phyloP scores from a whole-genome alignment of 2,329 filamentous ascomycete species.

The Calonectria pteridis region DNA sequence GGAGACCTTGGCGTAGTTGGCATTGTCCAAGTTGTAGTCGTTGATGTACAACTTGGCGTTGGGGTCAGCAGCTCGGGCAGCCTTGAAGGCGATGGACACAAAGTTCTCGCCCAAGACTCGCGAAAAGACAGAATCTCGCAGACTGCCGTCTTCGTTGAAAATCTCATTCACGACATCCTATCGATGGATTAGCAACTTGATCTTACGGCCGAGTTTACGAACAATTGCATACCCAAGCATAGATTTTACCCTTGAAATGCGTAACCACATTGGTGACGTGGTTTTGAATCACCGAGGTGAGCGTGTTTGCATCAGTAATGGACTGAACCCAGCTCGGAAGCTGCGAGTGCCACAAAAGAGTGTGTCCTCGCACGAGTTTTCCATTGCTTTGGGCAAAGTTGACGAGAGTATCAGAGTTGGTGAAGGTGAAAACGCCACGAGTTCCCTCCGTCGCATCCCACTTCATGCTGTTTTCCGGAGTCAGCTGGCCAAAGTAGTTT shows the following conservation, averaged over 20 bases:
- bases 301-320: conserved; percentile 62
- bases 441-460: conserved; percentile 69
- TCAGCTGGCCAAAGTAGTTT: conserved; percentile 73
- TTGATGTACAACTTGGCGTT: conserved; percentile 81
- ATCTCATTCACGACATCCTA: conserved; percentile 75
- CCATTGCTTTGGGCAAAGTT: conserved; percentile 68
- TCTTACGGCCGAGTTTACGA: not conserved
- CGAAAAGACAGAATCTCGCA: conserved; percentile 74
- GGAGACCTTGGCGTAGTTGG: conserved; percentile 71
- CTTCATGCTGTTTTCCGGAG: conserved; percentile 79
- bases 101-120: conserved; percentile 78
- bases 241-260: conserved; percentile 73
- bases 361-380: conserved; percentile 74
- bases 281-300: conserved; percentile 69
- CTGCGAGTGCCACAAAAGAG: conserved; percentile 74
- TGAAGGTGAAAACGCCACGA: conserved; percentile 67
- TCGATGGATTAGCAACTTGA: not conserved
- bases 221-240: conserved; percentile 61
- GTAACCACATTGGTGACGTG: conserved; percentile 70
- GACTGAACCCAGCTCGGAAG: conserved; percentile 70
- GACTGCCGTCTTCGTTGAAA: conserved; percentile 70
- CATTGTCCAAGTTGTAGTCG: conserved; percentile 76
- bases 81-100: conserved; percentile 76
- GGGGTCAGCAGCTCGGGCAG: conserved; percentile 76
- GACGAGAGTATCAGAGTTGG: conserved; percentile 71